Evolutionary conservation across 176 grass and related monocot genomes (phyloP), one percentile per base, ranked within the genome.

Genomic region (Zoysia japonica): DNA sequence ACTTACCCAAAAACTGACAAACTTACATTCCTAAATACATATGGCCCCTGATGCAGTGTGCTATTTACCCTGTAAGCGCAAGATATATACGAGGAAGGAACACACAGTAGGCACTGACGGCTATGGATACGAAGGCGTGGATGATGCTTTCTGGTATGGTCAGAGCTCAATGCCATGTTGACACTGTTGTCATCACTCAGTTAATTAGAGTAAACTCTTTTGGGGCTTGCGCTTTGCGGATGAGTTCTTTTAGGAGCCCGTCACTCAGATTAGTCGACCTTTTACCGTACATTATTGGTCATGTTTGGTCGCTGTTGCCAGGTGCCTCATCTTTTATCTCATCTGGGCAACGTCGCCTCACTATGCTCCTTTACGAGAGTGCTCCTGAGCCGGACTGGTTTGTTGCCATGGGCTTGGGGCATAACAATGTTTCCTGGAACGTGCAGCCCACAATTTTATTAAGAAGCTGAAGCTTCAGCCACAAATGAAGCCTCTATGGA

Each of bases 121-220:
- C 55, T 77, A 28, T 16, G 49, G 12, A 64, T 14, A 12, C 43
- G 16, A 14, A 46, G 43, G 12, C 28, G 11, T 79, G 11, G 55
- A 16, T 80, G 39, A 4, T 14, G 69, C 52, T 80, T 84, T 75
- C 55, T 65, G 65, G 64, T 65, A 12, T 7, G 61, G 38, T 67
- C 47, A 78, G 10, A 53, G 20, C 48, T 48, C 13, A 57, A 12
- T 56, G 47, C 13, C 68, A 47, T 84, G 55, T 70, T 80, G 55
- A 75, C 47, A 80, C 47, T 36, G 70, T 57, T 64, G 65, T 81
- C 87, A 84, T 68, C 17, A n/a, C 17, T 40, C 60, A 68, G 13
- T 38, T 83, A 43, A 57, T 54, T 61, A 62, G 44, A 53, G 60
- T 61, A 68, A 78, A 46, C 36, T n/a, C 60, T 74, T 65, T 74